Percentiles rank a stretch among this genome's conserved stretches.
Evolutionary conservation across 345 rosid genomes (phyloP).

Genomic region (Eutrema heterophyllum): DNA sequence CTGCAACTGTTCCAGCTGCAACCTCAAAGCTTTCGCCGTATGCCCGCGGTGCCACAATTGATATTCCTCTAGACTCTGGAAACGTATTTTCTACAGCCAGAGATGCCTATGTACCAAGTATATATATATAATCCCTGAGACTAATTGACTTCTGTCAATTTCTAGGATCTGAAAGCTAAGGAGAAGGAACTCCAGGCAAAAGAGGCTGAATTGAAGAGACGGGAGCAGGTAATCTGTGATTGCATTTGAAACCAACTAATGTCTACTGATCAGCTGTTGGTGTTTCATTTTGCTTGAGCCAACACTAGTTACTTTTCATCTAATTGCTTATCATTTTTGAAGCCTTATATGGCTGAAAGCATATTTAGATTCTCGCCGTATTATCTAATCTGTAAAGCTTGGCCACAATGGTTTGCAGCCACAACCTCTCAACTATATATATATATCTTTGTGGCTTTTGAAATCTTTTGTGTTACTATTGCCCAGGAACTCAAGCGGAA

Average conservation of each 20-base stretch:
- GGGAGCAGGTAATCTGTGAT: conserved; percentile 63
- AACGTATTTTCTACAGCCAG: conserved; percentile 43
- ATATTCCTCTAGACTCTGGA: conserved; percentile 75
- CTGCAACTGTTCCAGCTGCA: conserved; percentile 68
- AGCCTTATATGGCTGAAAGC: not conserved
- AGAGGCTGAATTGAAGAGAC: conserved; percentile 79
- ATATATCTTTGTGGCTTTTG: not conserved
- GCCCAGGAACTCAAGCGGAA: conserved; percentile 79
- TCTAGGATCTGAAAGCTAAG: conserved; percentile 71
- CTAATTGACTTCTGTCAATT: conserved; percentile 6
- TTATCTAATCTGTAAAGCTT: not conserved
- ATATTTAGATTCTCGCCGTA: not conserved
- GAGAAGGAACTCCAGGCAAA: conserved; percentile 93
- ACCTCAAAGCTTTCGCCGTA: conserved; percentile 70
- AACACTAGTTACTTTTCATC: not conserved
- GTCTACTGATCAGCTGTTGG: not conserved
- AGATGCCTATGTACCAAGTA: not conserved
- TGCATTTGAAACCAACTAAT: not conserved
- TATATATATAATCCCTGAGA: not conserved
- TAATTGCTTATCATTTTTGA: not conserved
- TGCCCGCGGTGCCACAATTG: conserved; percentile 80
- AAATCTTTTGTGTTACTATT: not conserved
- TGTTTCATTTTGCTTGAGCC: not conserved
- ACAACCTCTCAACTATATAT: not conserved
- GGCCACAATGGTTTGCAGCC: not conserved